Conservation (phyloP, 768 basidiomycete species). For the Grammothele lineata region DNA sequence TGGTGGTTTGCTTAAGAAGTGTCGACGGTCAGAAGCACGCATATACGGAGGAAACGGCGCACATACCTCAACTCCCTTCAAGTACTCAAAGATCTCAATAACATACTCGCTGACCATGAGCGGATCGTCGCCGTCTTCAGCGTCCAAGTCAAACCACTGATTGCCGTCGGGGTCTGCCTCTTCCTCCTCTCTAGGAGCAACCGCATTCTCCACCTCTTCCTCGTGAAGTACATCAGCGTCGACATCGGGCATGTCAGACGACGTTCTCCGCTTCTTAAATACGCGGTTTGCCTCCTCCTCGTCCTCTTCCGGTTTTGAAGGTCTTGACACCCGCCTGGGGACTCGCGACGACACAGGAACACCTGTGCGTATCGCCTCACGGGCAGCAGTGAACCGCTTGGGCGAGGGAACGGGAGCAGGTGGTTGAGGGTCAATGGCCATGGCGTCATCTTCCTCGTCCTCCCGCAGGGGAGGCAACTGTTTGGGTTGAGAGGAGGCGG, state of each 20-base stretch:
- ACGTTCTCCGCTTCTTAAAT: constrained; percentile 74
- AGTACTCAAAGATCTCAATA: constrained; percentile 87
- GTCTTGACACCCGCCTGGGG: constrained; percentile 7
- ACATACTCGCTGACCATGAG: constrained; percentile 98
- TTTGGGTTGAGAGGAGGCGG: constrained; percentile 24
- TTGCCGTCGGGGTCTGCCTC: constrained; percentile 61
- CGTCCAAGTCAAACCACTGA: constrained; percentile 90
- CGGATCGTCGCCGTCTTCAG: constrained; percentile 89
- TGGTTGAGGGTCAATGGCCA: constrained; percentile 34
- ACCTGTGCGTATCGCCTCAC: constrained; percentile 14
- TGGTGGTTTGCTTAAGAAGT: constrained; percentile 54
- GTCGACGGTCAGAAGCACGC: constrained; percentile 6
- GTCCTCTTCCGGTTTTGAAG: constrained; percentile 36
- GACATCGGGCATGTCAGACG: constrained; percentile 55
- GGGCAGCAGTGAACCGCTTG: constrained; percentile 25
- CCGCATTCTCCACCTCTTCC: constrained; percentile 28
- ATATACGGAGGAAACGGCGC: constrained; percentile 4
- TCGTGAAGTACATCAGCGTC: constrained; percentile 38
- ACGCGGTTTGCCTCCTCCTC: constrained; percentile 57
- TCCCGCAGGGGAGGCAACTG: constrained; percentile 27
- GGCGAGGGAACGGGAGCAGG: constrained; percentile 24
- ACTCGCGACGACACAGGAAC: constrained; percentile 13
- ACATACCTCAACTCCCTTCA: constrained; percentile 77
- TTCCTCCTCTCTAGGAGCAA: constrained; percentile 44
- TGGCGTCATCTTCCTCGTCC: constrained; percentile 45